Percentiles rank a stretch among this genome's conserved stretches.
These are phyloP conservation scores for Hymenochaete sp. DNA, from an alignment of 1,284 basidiomycete genomes.

Conservation along the genomic window DNA sequence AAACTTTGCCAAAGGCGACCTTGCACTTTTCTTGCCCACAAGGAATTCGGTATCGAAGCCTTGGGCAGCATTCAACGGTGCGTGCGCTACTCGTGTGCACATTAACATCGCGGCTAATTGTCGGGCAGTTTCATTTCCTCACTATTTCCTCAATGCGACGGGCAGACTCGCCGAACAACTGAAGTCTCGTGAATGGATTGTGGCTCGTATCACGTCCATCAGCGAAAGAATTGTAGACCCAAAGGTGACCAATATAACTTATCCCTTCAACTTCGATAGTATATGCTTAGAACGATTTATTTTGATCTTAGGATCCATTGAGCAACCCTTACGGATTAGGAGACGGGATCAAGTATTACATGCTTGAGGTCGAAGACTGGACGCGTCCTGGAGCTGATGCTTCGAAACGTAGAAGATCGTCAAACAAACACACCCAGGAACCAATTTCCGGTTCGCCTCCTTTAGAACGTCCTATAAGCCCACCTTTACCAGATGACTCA, in stretches of 20 bases:
- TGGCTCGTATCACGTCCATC: slow-evolving; percentile 85
- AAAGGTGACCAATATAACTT: slow-evolving; percentile 42
- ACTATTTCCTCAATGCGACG: slow-evolving; percentile 90
- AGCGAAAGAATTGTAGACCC: slow-evolving; percentile 78
- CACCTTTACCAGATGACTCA: slow-evolving; percentile 7
- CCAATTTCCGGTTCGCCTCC: slow-evolving; percentile 17
- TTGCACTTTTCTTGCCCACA: slow-evolving; percentile 93
- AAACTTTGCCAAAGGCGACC: slow-evolving; percentile 87
- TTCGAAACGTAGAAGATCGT: slow-evolving; percentile 47
- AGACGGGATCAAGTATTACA: slow-evolving; percentile 87
- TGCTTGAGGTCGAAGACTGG: slow-evolving; percentile 91
- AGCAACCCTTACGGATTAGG: slow-evolving; percentile 77
- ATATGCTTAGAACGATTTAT: slow-evolving; percentile 16
- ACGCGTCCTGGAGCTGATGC: slow-evolving; percentile 53
- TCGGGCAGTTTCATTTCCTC: slow-evolving; percentile 79
- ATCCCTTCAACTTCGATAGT: no score
- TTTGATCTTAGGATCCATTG: slow-evolving; percentile 47
- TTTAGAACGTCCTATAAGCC: slow-evolving; percentile 18
- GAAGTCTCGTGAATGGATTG: slow-evolving; percentile 86
- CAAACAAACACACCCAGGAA: slow-evolving; percentile 31
- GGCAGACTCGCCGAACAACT: slow-evolving; percentile 80
- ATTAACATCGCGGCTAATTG: neutral
- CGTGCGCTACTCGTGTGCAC: slow-evolving; percentile 26
- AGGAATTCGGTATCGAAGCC: slow-evolving; percentile 86
- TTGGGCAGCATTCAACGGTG: slow-evolving; percentile 28